Percentiles rank a stretch among this genome's conserved stretches.
Evolutionary conservation across 805 yeast genomes (phyloP).

Genomic region (Starmerella floris): DNA sequence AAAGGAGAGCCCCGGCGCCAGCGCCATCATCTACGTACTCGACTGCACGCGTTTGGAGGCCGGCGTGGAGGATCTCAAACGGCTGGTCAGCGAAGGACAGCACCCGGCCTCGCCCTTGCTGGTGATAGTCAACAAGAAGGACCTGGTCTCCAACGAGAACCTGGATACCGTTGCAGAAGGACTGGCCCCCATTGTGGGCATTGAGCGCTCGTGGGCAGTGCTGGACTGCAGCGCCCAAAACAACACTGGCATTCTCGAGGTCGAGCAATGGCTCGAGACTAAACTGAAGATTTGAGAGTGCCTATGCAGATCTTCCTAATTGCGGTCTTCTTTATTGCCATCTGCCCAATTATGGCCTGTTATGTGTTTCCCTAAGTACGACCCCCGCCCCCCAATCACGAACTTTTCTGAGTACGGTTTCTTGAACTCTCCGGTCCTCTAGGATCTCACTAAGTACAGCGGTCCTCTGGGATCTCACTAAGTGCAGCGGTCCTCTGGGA

Average conservation of each 20-base stretch:
- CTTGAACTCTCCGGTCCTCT: too few species aligned
- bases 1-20: slow-evolving; percentile 6
- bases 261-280: slow-evolving; percentile 12
- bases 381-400: too few species aligned
- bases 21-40: slow-evolving; percentile 13
- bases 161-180: slow-evolving; percentile 28
- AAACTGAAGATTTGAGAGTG: slow-evolving; percentile 3
- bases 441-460: too few species aligned
- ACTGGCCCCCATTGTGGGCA: slow-evolving; percentile 18
- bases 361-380: too few species aligned
- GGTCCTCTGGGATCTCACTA: too few species aligned
- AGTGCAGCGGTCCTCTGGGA: too few species aligned
- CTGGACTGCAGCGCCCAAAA: slow-evolving; percentile 7
- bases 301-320: too few species aligned
- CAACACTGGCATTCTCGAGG: slow-evolving; percentile 4
- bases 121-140: slow-evolving; percentile 15
- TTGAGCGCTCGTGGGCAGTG: slow-evolving; percentile 14
- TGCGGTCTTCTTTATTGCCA: too few species aligned
- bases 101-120: slow-evolving; percentile 9
- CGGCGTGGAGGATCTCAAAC: slow-evolving; percentile 1
- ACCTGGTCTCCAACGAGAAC: slow-evolving; percentile 14
- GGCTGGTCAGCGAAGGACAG: not conserved
- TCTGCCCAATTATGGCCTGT: too few species aligned
- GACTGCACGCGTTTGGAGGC: not conserved
- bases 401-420: too few species aligned